These are phyloP conservation scores for Acorus gramineus DNA, from an alignment of 106 monocot genomes.

Conservation along the genomic window DNA sequence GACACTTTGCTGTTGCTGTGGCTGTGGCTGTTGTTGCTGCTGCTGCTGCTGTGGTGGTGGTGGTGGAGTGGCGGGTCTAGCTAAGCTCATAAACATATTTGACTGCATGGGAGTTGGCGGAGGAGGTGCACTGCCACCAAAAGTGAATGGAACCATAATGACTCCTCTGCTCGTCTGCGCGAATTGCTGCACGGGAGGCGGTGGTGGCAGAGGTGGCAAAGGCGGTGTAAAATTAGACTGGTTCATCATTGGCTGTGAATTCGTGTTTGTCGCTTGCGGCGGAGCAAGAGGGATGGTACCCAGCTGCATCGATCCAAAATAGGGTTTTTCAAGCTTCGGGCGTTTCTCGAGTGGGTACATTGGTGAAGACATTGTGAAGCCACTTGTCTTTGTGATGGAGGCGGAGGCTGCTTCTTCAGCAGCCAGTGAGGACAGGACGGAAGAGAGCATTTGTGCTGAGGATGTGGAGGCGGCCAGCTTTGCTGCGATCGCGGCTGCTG, in stretches of 20 bases:
- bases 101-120: slow-evolving; percentile 47
- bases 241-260: slow-evolving; percentile 2
- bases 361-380: slow-evolving; percentile 10
- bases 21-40: slow-evolving; percentile 9
- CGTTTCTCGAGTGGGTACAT: slow-evolving; percentile 50
- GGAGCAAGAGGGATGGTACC: slow-evolving; percentile 12
- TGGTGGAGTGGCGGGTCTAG: slow-evolving; percentile 26
- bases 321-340: slow-evolving; percentile 61
- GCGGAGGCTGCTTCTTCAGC: slow-evolving; percentile 76
- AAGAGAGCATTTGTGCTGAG: slow-evolving; percentile 72
- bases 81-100: slow-evolving; percentile 23
- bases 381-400: slow-evolving; percentile 8
- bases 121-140: slow-evolving; percentile 17
- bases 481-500: slow-evolving; percentile 82
- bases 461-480: slow-evolving; percentile 80
- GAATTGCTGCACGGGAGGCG: slow-evolving; percentile 24
- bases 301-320: slow-evolving; percentile 21
- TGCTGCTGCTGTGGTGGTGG: slow-evolving; percentile 15
- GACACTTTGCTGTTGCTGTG: slow-evolving; percentile 24
- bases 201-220: slow-evolving; percentile 25
- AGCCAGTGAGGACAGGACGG: slow-evolving; percentile 67
- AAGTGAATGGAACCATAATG: slow-evolving; percentile 28
- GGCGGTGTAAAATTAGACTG: slow-evolving; percentile 33
- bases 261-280: slow-evolving; percentile 14
- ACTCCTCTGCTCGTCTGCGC: slow-evolving; percentile 28